These are phyloP conservation scores for Oxalis stricta DNA, from an alignment of 441 rosid genomes.

Conservation along the genomic window DNA sequence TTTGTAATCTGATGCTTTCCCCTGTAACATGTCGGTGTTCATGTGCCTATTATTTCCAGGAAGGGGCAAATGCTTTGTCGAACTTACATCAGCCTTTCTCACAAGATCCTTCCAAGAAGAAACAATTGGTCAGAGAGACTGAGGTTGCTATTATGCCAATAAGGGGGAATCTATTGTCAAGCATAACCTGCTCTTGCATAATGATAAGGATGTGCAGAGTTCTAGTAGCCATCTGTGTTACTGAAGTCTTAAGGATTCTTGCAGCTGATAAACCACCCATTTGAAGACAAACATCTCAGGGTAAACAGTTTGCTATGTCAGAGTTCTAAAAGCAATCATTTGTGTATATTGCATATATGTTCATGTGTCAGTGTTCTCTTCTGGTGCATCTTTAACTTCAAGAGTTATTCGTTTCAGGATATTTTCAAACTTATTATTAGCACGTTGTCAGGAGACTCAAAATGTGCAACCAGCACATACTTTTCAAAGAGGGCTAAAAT, in stretches of 20 bases:
- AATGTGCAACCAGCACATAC: slow-evolving; percentile 47
- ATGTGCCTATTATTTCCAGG: slow-evolving; percentile 27
- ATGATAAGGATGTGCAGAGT: slow-evolving; percentile 68
- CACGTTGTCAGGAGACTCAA: slow-evolving; percentile 51
- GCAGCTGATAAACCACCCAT: slow-evolving; percentile 85
- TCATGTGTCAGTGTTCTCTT: not conserved
- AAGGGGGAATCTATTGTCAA: slow-evolving; percentile 41
- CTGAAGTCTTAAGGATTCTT: slow-evolving; percentile 59
- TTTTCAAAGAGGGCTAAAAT: slow-evolving; percentile 73
- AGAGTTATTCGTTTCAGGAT: slow-evolving; percentile 31
- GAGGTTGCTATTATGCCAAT: slow-evolving; percentile 38
- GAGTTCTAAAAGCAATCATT: not conserved
- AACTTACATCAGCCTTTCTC: slow-evolving; percentile 56
- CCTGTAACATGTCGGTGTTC: no score
- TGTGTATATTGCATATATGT: not conserved
- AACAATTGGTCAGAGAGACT: slow-evolving; percentile 17
- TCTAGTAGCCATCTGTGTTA: slow-evolving; percentile 55
- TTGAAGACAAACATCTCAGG: slow-evolving; percentile 58
- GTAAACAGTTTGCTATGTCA: slow-evolving; percentile 20
- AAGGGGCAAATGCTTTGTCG: slow-evolving; percentile 45
- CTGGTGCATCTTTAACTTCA: not conserved
- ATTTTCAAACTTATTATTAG: slow-evolving; percentile 49
- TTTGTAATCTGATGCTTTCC: not conserved
- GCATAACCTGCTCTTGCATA: slow-evolving; percentile 43
- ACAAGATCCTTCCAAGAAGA: slow-evolving; percentile 22